Percentiles rank a stretch among this genome's conserved stretches.
Conservation (phyloP, 106 monocot species). For the Dendrobium nobile region DNA sequence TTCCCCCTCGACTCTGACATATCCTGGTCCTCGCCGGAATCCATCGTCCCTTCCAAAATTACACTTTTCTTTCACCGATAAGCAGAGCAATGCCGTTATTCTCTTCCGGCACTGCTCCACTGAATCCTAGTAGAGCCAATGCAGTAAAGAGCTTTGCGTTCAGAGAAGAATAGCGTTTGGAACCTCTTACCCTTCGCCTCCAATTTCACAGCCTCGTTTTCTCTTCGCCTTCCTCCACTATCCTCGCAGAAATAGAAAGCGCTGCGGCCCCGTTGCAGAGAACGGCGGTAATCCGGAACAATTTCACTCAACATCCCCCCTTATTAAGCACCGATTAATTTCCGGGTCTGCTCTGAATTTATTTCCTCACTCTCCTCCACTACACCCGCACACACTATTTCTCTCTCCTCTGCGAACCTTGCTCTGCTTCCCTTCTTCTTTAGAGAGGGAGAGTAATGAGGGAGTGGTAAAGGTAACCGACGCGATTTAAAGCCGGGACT, state of each 20-base stretch:
- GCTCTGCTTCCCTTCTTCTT: slow-evolving; percentile 4
- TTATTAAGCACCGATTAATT: slow-evolving; percentile 15
- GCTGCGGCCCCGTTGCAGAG: background rate
- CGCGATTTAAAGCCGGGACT: slow-evolving; percentile 8
- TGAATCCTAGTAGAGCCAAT: too few species aligned
- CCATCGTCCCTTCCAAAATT: slow-evolving; percentile 22
- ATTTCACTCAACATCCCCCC: slow-evolving; percentile 9
- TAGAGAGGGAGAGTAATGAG: slow-evolving; percentile 12
- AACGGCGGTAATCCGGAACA: slow-evolving; percentile 6
- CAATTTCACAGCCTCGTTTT: background rate
- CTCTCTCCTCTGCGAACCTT: slow-evolving; percentile 1
- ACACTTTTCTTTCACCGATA: background rate
- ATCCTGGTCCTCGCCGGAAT: slow-evolving; percentile 50
- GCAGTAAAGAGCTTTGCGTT: too few species aligned
- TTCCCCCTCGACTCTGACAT: slow-evolving; percentile 25
- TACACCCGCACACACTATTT: background rate
- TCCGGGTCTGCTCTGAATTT: slow-evolving; percentile 5
- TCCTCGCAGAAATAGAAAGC: slow-evolving; percentile 1
- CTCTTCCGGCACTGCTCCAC: background rate
- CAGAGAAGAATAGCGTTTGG: too few species aligned
- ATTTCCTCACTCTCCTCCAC: slow-evolving; percentile 6
- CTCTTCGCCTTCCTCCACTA: background rate
- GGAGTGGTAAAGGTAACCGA: slow-evolving; percentile 9
- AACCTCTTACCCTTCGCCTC: background rate
- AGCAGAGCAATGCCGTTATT: background rate